These are phyloP conservation scores for Leptographium wingfieldii DNA, from an alignment of 2,329 filamentous ascomycete species.

Conservation along the genomic window DNA sequence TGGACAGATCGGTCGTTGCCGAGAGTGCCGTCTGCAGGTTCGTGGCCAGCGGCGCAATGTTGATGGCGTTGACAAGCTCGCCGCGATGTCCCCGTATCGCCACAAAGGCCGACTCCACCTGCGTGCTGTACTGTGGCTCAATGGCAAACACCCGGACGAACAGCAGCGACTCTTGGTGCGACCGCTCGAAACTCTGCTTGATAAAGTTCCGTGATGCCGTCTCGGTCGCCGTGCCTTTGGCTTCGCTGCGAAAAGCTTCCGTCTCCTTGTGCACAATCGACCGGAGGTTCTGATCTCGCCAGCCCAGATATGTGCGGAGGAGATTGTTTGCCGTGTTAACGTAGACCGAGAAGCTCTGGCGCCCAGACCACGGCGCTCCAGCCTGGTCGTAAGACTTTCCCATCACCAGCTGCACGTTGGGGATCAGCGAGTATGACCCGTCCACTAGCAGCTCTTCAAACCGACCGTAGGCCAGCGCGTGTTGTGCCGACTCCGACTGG, in stretches of 20 bases:
- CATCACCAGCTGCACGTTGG: constrained; percentile 41
- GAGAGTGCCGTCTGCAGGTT: constrained; percentile 37
- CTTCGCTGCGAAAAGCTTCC: constrained; percentile 40
- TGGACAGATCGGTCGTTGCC: constrained; percentile 32
- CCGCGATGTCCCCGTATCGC: constrained; percentile 36
- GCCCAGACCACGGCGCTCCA: constrained; percentile 30
- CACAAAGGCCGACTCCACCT: constrained; percentile 37
- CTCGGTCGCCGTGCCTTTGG: constrained; percentile 35
- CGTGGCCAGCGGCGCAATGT: constrained; percentile 38
- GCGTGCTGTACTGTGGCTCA: constrained; percentile 38
- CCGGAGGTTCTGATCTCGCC: constrained; percentile 40
- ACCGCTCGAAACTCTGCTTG: constrained; percentile 47
- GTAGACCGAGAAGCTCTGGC: constrained; percentile 38
- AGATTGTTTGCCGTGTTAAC: constrained; percentile 40
- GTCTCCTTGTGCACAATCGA: constrained; percentile 40
- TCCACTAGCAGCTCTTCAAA: constrained; percentile 46
- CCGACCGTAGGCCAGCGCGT: constrained; percentile 47
- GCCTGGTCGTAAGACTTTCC: constrained; percentile 38
- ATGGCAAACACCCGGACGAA: constrained; percentile 44
- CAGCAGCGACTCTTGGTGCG: constrained; percentile 40
- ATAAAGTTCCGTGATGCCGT: constrained; percentile 44
- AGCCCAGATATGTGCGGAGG: constrained; percentile 39
- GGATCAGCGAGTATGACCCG: constrained; percentile 38
- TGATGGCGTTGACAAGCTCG: constrained; percentile 38
- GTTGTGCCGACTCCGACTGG: constrained; percentile 45